Percentiles rank a stretch among this genome's conserved stretches.
Conservation (phyloP, 2,329 filamentous ascomycete genomes). For the Aspergillus tamarii region DNA sequence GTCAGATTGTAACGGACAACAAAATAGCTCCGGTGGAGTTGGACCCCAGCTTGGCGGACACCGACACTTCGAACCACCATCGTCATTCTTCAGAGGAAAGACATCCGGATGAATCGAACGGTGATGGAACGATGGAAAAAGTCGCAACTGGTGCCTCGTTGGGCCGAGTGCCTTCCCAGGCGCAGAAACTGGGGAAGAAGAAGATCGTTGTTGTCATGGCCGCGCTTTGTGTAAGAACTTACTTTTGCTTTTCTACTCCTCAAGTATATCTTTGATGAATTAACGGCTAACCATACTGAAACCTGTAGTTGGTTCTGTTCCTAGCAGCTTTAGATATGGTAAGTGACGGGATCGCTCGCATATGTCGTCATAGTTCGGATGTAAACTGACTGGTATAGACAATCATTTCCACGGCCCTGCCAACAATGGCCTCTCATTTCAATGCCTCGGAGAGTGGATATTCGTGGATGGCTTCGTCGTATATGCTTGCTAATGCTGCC, state of each 20-base stretch:
- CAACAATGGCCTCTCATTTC: slow-evolving; percentile 48
- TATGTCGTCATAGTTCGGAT: slow-evolving; percentile 3
- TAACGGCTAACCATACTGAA: slow-evolving; percentile 2
- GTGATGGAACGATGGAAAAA: slow-evolving; percentile 22
- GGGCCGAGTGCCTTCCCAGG: slow-evolving; percentile 41
- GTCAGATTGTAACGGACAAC: background rate
- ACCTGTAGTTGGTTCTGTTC: slow-evolving; percentile 56
- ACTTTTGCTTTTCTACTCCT: background rate
- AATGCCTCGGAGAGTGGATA: slow-evolving; percentile 48
- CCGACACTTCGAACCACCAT: slow-evolving; percentile 9
- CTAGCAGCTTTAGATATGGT: slow-evolving; percentile 64
- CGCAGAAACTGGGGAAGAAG: slow-evolving; percentile 43
- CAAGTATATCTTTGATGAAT: background rate
- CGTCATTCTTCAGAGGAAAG: slow-evolving; percentile 7
- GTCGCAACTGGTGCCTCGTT: slow-evolving; percentile 25
- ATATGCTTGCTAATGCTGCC: slow-evolving; percentile 50
- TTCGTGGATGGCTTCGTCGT: slow-evolving; percentile 54
- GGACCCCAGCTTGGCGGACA: slow-evolving; percentile 7
- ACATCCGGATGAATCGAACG: slow-evolving; percentile 7
- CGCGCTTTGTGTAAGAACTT: slow-evolving; percentile 42
- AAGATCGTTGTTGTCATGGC: slow-evolving; percentile 46
- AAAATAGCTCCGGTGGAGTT: slow-evolving; percentile 3
- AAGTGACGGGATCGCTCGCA: slow-evolving; percentile 18
- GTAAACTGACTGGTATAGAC: slow-evolving; percentile 32
- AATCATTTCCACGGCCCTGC: slow-evolving; percentile 50